Evolutionary conservation across 345 rosid genomes (phyloP).

Genomic region (Moricandia moricandioides): DNA sequence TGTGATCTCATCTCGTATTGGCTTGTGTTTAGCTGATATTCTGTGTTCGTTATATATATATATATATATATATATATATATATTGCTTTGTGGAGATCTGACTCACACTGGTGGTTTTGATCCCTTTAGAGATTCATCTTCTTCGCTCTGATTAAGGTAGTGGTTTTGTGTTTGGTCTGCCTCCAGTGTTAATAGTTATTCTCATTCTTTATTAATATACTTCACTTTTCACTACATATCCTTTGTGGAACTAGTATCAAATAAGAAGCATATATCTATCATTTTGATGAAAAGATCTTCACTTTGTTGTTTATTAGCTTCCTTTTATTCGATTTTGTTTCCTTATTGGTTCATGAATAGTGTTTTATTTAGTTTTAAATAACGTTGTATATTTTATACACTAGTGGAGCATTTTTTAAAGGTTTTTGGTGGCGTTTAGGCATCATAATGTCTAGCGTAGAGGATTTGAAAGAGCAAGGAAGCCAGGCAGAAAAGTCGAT

Average conservation of each 20-base stretch:
- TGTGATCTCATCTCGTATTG: slow-evolving; percentile 19
- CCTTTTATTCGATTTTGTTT: too few species aligned
- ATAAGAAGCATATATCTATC: background rate
- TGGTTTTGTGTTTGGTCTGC: too few species aligned
- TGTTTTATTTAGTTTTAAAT: background rate
- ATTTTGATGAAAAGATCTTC: background rate
- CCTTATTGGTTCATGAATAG: background rate
- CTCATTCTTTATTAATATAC: background rate
- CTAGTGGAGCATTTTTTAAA: slow-evolving; percentile 16
- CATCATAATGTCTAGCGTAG: slow-evolving; percentile 51
- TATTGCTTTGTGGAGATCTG: slow-evolving; percentile 24
- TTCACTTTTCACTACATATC: too few species aligned
- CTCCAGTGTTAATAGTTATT: too few species aligned
- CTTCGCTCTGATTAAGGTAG: too few species aligned
- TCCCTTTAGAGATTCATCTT: background rate
- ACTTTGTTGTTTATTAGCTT: background rate
- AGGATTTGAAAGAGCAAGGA: slow-evolving; percentile 53
- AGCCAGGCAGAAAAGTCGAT: slow-evolving; percentile 43
- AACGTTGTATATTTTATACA: background rate
- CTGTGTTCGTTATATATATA: background rate
- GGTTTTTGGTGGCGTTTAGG: slow-evolving; percentile 28
- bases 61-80: background rate
- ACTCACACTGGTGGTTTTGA: background rate
- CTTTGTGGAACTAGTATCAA: too few species aligned
- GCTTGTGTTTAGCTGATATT: background rate